Base-by-base conservation (phyloP, 116 monocot species). In the Posidonia oceanica region DNA sequence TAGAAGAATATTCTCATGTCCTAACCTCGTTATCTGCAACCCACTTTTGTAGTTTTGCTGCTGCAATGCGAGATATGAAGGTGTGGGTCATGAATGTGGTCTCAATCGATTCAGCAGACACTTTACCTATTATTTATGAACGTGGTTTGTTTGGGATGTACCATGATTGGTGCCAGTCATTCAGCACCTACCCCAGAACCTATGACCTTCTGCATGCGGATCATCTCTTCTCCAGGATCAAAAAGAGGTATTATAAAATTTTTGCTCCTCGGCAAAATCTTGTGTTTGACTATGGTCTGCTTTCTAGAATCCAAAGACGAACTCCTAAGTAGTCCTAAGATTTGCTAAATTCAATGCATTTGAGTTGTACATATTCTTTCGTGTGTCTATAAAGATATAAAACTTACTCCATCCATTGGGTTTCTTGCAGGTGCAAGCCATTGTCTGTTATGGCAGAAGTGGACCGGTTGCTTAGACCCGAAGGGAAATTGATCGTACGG, bases 141-240 rank as follows among this genome's bases (percentile, higher is more conserved):
- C 78, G 87, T 1, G 87, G 87, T 14, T 71, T 87, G 53, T 87
- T 87, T 60, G 87, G 77, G 17, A 77, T 95, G 71, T 95, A 95
- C 61, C 95, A 95, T 54, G 77, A 95, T 64, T 95, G 95, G 95
- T 95, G 95, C 52, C 71, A 77, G 40, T 77, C 77, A 17, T 77
- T 77, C 71, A 77, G 77, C 65, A 65, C 66, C 36, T 77, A 95
- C 69, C 95, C 95, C 6, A 75, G 95, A 81, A 71, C 95, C 39
- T 95, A 91, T 53, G 95, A 95, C 74, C 88, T 95, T 37, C 77
- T 95, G 40, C 95, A 95, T 68, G 95, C 95, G 14, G 95, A 95
- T 64, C 95, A 95, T 77, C 78, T 95, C 42, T 91, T 95, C 61
- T 95, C 95, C 68, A 81, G 36, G 64, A 73, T 91, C 18, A 80